Evolutionary conservation across 495 filamentous ascomycete species (phyloP).

Genomic region (Podospora comata): DNA sequence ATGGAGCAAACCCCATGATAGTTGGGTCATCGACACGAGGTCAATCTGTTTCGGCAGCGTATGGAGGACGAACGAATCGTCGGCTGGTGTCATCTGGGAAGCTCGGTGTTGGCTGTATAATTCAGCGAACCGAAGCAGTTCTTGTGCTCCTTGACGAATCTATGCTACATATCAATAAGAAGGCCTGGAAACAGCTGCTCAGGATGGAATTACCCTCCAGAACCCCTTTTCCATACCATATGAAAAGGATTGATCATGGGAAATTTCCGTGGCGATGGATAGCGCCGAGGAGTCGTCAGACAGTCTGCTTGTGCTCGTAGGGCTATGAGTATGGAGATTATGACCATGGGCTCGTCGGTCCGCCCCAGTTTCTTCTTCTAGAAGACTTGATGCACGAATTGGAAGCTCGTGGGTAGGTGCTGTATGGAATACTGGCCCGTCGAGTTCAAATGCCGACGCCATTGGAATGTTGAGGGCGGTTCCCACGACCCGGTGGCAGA

Average conservation of each 20-base stretch:
- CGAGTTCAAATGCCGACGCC: neutral
- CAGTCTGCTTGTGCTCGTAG: neutral
- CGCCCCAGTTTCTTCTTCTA: neutral
- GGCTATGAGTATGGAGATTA: neutral
- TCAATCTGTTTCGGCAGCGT: constrained; percentile 22
- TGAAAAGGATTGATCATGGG: neutral
- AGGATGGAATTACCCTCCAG: constrained; percentile 18
- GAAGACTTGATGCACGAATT: neutral
- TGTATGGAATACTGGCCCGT: neutral
- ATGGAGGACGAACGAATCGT: neutral
- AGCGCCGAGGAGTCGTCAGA: neutral
- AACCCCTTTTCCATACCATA: constrained; percentile 25
- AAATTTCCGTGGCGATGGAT: neutral
- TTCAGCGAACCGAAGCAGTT: constrained; percentile 20
- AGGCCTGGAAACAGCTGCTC: neutral
- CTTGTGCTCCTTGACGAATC: constrained; percentile 19
- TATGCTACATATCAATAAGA: constrained; percentile 3
- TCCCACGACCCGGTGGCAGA: neutral
- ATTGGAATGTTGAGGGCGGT: neutral
- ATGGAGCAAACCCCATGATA: constrained; percentile 20
- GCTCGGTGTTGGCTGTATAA: constrained; percentile 17
- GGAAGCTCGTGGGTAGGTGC: neutral
- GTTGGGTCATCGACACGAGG: constrained; percentile 25
- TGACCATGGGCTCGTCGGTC: neutral
- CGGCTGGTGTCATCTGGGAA: neutral